Percentiles rank a stretch among this genome's conserved stretches.
Evolutionary conservation across 805 yeast genomes (phyloP).

Genomic region (Yarrowia keelungensis): DNA sequence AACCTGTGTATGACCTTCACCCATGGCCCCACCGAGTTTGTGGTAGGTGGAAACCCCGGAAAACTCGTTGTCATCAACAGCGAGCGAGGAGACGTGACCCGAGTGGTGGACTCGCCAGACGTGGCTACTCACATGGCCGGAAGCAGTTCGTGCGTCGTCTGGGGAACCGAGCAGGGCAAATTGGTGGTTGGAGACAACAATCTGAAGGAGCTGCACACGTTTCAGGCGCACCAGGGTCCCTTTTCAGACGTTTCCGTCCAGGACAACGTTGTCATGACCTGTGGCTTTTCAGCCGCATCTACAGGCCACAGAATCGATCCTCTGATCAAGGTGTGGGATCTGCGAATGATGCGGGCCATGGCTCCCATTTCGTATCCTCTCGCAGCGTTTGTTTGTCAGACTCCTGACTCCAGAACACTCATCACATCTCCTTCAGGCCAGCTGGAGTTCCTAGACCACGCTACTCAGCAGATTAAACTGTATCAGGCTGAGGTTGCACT

Average conservation of each 20-base stretch:
- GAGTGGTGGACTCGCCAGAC: conserved; percentile 44
- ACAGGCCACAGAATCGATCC: conserved; percentile 73
- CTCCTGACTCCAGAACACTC: conserved; percentile 83
- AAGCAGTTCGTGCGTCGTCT: conserved; percentile 37
- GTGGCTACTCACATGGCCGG: conserved; percentile 37
- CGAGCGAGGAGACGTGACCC: conserved; percentile 50
- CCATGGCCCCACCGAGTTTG: conserved; percentile 49
- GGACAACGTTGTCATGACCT: conserved; percentile 60
- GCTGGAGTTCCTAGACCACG: conserved; percentile 82
- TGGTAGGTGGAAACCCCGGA: conserved; percentile 48
- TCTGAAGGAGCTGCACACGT: conserved; percentile 46
- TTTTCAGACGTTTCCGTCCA: conserved; percentile 52
- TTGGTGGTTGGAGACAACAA: conserved; percentile 48
- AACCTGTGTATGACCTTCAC: conserved; percentile 46
- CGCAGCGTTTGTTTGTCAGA: conserved; percentile 81
- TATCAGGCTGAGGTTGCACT: conserved; percentile 69
- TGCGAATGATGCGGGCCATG: conserved; percentile 70
- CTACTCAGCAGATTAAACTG: conserved; percentile 63
- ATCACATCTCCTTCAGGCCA: conserved; percentile 86
- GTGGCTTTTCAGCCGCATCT: conserved; percentile 73
- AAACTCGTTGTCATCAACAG: conserved; percentile 49
- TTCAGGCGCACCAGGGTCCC: conserved; percentile 52
- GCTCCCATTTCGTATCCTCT: conserved; percentile 88
- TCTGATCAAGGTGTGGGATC: conserved; percentile 80
- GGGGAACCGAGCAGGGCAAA: conserved; percentile 35